phyloP scores from a whole-genome alignment of 23 red algal species.

The Gracilaria vermiculophylla region DNA sequence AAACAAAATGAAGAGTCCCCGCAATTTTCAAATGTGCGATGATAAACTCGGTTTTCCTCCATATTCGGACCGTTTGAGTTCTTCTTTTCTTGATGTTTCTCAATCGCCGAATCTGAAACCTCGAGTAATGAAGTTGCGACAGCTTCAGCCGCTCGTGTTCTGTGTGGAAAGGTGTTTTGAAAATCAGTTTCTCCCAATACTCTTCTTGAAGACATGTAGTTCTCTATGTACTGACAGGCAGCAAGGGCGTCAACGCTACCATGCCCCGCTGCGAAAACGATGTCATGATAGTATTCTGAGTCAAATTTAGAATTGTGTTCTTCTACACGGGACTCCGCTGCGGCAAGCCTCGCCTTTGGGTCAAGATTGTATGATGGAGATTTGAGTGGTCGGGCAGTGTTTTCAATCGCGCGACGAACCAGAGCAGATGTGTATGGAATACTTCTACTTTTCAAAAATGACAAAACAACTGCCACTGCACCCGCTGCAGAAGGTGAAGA shows the following conservation, averaged over 20 bases:
- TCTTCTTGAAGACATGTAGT: conserved; percentile 26
- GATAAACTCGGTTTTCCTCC: background rate
- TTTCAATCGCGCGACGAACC: conserved; percentile 75
- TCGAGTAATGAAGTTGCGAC: conserved; percentile 5
- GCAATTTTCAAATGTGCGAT: conserved; percentile 10
- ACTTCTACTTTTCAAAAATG: conserved; percentile 27
- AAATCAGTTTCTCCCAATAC: background rate
- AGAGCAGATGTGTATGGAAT: conserved; percentile 66
- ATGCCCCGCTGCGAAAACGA: conserved; percentile 41
- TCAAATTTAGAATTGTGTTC: background rate
- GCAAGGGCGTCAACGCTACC: conserved; percentile 60
- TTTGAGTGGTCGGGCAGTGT: conserved; percentile 52
- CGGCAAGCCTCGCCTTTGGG: background rate
- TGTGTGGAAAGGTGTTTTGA: background rate
- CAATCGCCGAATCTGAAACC: background rate
- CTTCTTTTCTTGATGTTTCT: conserved; percentile 13
- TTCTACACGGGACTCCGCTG: background rate
- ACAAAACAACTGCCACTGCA: conserved; percentile 66
- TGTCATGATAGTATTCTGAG: conserved; percentile 22
- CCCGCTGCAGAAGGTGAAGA: conserved; percentile 73
- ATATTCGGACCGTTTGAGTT: background rate
- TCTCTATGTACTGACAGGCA: conserved; percentile 47
- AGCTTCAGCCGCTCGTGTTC: conserved; percentile 15
- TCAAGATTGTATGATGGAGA: background rate
- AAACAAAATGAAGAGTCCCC: conserved; percentile 22